Conservation (phyloP, 257 asterid genomes). For the Jaltomata sinuosa region DNA sequence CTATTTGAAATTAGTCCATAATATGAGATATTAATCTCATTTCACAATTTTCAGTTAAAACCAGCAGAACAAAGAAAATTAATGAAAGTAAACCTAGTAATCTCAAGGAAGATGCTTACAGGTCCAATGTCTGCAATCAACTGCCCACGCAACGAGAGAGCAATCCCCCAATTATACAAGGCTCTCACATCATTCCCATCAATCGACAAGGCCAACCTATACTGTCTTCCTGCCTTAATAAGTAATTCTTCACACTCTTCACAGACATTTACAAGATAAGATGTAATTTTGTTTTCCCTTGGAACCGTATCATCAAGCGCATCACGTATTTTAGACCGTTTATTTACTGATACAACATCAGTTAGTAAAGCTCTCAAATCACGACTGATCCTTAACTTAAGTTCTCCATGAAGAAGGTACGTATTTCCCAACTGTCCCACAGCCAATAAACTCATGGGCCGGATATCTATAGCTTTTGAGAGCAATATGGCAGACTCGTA, state of each 20-base stretch:
- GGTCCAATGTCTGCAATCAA: constrained; percentile 93
- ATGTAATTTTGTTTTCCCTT: constrained; percentile 30
- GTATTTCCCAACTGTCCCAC: constrained; percentile 84
- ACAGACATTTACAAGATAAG: constrained; percentile 57
- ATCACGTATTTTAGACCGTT: constrained; percentile 17
- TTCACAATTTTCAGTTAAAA: neutral
- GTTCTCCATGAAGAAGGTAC: constrained; percentile 86
- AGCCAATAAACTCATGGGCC: constrained; percentile 89
- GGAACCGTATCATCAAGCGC: constrained; percentile 22
- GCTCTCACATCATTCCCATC: constrained; percentile 85
- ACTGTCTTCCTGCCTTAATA: constrained; percentile 73
- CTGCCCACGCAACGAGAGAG: constrained; percentile 81
- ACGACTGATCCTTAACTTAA: constrained; percentile 57
- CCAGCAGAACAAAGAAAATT: neutral
- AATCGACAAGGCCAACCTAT: constrained; percentile 73
- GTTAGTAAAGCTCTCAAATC: constrained; percentile 55
- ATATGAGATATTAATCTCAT: neutral
- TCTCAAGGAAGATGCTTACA: constrained; percentile 30
- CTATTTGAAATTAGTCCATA: neutral
- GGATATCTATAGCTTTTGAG: constrained; percentile 58
- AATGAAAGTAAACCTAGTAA: neutral
- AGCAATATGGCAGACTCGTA: constrained; percentile 49
- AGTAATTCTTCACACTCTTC: constrained; percentile 88
- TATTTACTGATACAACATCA: constrained; percentile 18
- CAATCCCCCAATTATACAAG: constrained; percentile 89